Evolutionary conservation across 106 monocot genomes (phyloP).

Genomic region (Dioscorea alata): DNA sequence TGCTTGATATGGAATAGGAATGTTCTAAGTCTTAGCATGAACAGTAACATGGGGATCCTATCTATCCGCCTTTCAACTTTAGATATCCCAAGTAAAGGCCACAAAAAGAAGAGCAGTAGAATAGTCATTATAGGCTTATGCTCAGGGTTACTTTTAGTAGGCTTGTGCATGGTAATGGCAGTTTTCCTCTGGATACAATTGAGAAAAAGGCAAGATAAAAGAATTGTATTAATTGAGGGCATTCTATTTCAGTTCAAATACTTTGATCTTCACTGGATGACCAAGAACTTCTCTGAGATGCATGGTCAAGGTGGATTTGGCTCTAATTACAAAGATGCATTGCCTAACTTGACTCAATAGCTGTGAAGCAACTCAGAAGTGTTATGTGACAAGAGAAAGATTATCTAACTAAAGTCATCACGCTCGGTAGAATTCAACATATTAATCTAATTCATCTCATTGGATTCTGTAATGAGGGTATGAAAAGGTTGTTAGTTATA

Average conservation of each 20-base stretch:
- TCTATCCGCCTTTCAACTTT: constrained; percentile 27
- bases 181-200: neutral
- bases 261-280: constrained; percentile 11
- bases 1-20: constrained; percentile 32
- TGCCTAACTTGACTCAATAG: constrained; percentile 20
- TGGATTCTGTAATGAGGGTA: constrained; percentile 15
- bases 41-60: constrained; percentile 13
- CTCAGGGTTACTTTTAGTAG: neutral
- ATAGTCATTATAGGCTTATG: neutral
- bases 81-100: constrained; percentile 14
- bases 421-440: constrained; percentile 31
- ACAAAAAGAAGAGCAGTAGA: neutral
- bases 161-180: too few species aligned
- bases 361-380: constrained; percentile 36
- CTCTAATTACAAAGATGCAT: constrained; percentile 26
- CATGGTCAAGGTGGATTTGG: constrained; percentile 36
- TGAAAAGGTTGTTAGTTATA: constrained; percentile 23
- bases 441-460: constrained; percentile 24
- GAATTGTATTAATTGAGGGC: constrained; percentile 5
- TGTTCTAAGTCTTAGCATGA: constrained; percentile 16
- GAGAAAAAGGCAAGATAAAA: constrained; percentile 5
- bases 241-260: constrained; percentile 17
- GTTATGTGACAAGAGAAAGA: constrained; percentile 33
- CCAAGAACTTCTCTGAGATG: constrained; percentile 33
- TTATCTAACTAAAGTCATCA: constrained; percentile 28